Evolutionary conservation across 257 asterid genomes (phyloP).

Genomic region (Thymus mandschuricus): DNA sequence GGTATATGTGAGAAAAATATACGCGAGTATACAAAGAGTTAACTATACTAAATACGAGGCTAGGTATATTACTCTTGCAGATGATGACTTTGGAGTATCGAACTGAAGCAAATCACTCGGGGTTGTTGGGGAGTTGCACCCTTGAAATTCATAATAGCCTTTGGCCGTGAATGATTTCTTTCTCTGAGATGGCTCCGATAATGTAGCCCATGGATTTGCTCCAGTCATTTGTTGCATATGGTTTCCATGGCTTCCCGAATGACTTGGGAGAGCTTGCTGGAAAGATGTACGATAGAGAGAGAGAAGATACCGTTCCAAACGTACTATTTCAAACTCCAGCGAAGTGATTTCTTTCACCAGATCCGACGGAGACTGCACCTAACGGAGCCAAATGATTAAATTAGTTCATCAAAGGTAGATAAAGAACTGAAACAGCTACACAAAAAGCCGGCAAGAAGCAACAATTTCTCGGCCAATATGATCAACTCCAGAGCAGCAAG

Average conservation of each 20-base stretch:
- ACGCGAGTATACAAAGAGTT: neutral
- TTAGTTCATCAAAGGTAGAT: conserved; percentile 16
- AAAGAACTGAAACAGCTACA: neutral
- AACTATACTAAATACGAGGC: neutral
- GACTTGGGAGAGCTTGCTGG: conserved; percentile 48
- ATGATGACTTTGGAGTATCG: conserved; percentile 45
- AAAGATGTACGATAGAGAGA: conserved; percentile 73
- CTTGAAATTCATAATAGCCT: conserved; percentile 29
- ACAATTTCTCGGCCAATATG: neutral
- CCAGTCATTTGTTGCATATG: conserved; percentile 32
- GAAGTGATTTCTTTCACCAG: conserved; percentile 70
- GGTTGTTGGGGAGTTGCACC: conserved; percentile 47
- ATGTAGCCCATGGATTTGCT: conserved; percentile 30
- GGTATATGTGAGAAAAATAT: neutral
- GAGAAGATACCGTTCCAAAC: conserved; percentile 72
- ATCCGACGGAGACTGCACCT: conserved; percentile 64
- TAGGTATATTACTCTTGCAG: conserved; percentile 51
- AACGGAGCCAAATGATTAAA: conserved; percentile 11
- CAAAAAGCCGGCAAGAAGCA: neutral
- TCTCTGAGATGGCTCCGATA: conserved; percentile 32
- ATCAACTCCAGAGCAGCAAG: neutral
- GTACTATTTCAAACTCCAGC: conserved; percentile 74
- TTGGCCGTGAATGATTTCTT: conserved; percentile 27
- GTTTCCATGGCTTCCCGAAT: conserved; percentile 31
- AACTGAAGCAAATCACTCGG: conserved; percentile 43